Evolutionary conservation across 108 stramenopile species (phyloP), one percentile per base, ranked within the genome.

Genomic region (Skeletonema marinoi): DNA sequence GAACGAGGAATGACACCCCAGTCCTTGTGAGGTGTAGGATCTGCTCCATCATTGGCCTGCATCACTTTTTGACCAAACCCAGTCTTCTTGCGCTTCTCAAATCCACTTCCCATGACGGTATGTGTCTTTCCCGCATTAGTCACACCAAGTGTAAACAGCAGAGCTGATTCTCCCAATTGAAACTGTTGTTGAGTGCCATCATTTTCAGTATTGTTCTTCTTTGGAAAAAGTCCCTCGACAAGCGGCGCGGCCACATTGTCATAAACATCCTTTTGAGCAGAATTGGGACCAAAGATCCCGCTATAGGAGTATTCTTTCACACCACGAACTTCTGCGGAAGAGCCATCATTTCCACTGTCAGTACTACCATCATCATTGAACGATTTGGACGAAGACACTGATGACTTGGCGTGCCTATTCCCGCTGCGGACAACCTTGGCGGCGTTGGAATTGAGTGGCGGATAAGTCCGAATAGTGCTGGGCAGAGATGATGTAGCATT

Each of bases 51-150:
- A 21, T 32, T 12, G 16, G 70, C 32, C 68, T 61, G 78, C 0
- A 56, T 25, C 7, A 25, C 54, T 56, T 56, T 56, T 16, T 46
- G 44, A 46, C 54, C 54, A 56, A 56, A 56, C n/a, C 83, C 70
- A 17, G 29, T 36, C 25, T 29, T 51, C 50, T 32, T 63, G 32
- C 58, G 56, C 71, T 73, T 66, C 59, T 89, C 65, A 78, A 74
- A 68, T 81, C 78, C 78, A 25, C 66, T 85, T 7, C 99, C 99
- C 72, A 96, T 92, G 31, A 99, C 92, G 32, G 98, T 99, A 81
- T 98, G 88, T 1, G 98, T 98, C 83, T 99, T 99, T 7, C 99
- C 99, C 2, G 99, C 98, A 74, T 99, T 99, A 13, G 99, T 99
- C 46, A 99, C 95, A 7, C 99, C 99, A 66, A 99, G 97, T 9